Conservation (phyloP, 768 basidiomycete species). For the Suillus discolor region DNA sequence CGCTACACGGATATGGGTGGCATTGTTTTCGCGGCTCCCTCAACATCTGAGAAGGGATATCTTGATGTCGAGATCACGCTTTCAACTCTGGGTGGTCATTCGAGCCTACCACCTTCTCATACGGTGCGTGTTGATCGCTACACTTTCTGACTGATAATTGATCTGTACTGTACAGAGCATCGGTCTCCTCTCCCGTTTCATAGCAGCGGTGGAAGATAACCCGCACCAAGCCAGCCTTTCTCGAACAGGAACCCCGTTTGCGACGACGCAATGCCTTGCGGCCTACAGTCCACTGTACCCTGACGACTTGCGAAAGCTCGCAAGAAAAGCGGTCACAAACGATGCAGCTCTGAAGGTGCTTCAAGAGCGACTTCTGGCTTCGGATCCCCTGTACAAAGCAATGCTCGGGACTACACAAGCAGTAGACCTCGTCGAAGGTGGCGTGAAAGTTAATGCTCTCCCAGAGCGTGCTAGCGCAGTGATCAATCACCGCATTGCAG, state of each 20-base stretch:
- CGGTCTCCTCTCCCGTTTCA: slow-evolving; percentile 68
- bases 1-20: slow-evolving; percentile 10
- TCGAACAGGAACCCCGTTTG: slow-evolving; percentile 18
- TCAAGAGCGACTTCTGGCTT: slow-evolving; percentile 32
- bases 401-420: slow-evolving; percentile 72
- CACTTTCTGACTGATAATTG: not conserved
- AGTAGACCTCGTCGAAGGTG: slow-evolving; percentile 62
- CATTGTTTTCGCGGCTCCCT: slow-evolving; percentile 54
- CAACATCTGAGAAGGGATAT: slow-evolving; percentile 74
- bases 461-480: slow-evolving; percentile 68
- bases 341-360: slow-evolving; percentile 52
- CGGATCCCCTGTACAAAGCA: slow-evolving; percentile 40
- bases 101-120: slow-evolving; percentile 76
- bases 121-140: slow-evolving; percentile 49
- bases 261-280: slow-evolving; percentile 58
- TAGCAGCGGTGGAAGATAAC: slow-evolving; percentile 66
- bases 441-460: slow-evolving; percentile 77
- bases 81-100: slow-evolving; percentile 73
- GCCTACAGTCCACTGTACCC: slow-evolving; percentile 58
- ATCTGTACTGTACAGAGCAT: slow-evolving; percentile 51
- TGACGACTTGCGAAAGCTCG: slow-evolving; percentile 42
- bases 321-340: slow-evolving; percentile 46
- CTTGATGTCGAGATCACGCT: slow-evolving; percentile 65
- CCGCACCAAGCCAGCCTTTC: slow-evolving; percentile 54
- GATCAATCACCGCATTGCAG: slow-evolving; percentile 71